Percentiles rank a stretch among this genome's conserved stretches.
Conservation (phyloP, 441 rosid genomes). For the Manihot esculenta region DNA sequence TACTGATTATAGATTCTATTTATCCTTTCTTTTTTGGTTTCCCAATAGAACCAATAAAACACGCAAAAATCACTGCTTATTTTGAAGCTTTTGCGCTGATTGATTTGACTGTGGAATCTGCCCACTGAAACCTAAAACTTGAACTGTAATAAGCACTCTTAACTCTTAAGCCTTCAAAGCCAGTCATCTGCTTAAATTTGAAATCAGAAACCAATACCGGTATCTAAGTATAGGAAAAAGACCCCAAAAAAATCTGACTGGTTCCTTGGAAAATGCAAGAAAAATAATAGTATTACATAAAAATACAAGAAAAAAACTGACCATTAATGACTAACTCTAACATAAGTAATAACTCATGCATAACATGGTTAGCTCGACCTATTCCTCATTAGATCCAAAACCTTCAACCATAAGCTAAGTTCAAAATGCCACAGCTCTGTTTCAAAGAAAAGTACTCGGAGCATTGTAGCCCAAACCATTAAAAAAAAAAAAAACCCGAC, state of each 20-base stretch:
- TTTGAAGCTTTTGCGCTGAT: neutral
- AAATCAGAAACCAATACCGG: slow-evolving; percentile 11
- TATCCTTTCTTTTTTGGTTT: slow-evolving; percentile 15
- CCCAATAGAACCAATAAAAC: slow-evolving; percentile 30
- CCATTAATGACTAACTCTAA: slow-evolving; percentile 22
- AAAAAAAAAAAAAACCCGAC: neutral
- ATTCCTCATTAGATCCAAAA: neutral
- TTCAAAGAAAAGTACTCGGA: neutral
- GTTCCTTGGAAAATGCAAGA: slow-evolving; percentile 16
- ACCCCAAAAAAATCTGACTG: neutral
- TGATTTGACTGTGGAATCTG: slow-evolving; percentile 22
- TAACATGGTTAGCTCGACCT: neutral
- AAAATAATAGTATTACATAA: slow-evolving; percentile 18
- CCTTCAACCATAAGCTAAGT: neutral
- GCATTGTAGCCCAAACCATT: neutral
- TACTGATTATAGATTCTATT: slow-evolving; percentile 25
- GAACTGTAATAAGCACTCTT: neutral
- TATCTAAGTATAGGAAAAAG: neutral
- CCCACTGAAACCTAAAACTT: slow-evolving; percentile 1
- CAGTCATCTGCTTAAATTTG: neutral
- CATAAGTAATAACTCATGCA: slow-evolving; percentile 8
- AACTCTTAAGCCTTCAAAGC: slow-evolving; percentile 9
- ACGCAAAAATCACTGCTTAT: slow-evolving; percentile 6
- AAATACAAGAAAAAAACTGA: slow-evolving; percentile 22
- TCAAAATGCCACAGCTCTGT: neutral